Conservation (phyloP, 176 grass and related monocot genomes). For the Lolium perenne region DNA sequence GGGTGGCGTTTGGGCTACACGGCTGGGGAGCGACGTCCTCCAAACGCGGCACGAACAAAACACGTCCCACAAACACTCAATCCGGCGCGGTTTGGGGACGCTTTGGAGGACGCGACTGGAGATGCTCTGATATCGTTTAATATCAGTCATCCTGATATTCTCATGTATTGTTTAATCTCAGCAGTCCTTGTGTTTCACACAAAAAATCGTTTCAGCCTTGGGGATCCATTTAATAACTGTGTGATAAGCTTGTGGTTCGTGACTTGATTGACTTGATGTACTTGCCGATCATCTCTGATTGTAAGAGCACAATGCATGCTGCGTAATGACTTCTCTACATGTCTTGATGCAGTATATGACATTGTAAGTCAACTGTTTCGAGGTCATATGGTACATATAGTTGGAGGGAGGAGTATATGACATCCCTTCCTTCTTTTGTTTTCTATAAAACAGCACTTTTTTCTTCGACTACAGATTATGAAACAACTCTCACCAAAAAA, state of each 20-base stretch:
- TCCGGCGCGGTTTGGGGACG: too few relatives aligned
- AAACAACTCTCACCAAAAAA: background rate
- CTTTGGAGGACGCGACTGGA: too few relatives aligned
- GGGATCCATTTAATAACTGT: too few relatives aligned
- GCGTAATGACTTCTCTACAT: background rate
- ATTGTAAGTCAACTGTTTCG: background rate
- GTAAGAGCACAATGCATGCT: background rate
- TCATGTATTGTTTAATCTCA: too few relatives aligned
- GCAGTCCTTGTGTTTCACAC: too few relatives aligned
- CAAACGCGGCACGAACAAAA: too few relatives aligned
- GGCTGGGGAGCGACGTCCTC: too few relatives aligned
- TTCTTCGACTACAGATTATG: background rate
- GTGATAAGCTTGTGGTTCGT: background rate
- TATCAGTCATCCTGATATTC: too few relatives aligned
- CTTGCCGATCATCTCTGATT: background rate
- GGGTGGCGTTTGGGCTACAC: too few relatives aligned
- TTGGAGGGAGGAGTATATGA: background rate
- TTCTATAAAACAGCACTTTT: background rate
- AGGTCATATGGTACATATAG: slow-evolving; percentile 27
- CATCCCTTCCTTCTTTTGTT: background rate
- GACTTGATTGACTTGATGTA: background rate
- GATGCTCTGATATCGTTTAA: too few relatives aligned
- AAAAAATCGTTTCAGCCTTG: too few relatives aligned
- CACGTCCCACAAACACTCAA: too few relatives aligned
- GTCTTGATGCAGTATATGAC: background rate